Conservation (phyloP, 2,329 filamentous ascomycete genomes). For the Elsinoe arachidis region DNA sequence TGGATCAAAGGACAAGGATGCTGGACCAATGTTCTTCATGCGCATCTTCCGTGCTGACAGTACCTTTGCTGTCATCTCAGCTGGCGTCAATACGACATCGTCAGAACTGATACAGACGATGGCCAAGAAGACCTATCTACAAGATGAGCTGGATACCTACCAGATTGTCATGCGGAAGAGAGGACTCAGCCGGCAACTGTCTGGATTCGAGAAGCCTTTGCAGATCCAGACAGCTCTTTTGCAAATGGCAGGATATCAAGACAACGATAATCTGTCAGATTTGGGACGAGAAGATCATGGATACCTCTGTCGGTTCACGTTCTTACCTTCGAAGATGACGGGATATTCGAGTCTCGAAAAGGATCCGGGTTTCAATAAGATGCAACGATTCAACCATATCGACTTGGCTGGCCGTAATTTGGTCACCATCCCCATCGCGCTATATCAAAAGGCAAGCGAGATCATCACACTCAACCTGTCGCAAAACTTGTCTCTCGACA, state of each 20-base stretch:
- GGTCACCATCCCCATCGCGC: conserved; percentile 85
- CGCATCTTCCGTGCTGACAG: conserved; percentile 90
- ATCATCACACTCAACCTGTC: conserved; percentile 94
- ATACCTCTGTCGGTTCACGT: conserved; percentile 92
- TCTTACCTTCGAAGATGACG: conserved; percentile 79
- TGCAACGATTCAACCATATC: conserved; percentile 88
- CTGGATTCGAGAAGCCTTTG: conserved; percentile 69
- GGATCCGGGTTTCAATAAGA: conserved; percentile 71
- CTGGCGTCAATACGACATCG: conserved; percentile 74
- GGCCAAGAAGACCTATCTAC: conserved; percentile 86
- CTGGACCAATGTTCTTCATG: conserved; percentile 74
- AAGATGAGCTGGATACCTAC: conserved; percentile 86
- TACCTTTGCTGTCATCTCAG: conserved; percentile 86
- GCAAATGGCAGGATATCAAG: conserved; percentile 84
- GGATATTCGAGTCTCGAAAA: conserved; percentile 63
- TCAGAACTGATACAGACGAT: conserved; percentile 81
- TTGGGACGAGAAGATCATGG: conserved; percentile 95
- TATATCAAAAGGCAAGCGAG: conserved; percentile 84
- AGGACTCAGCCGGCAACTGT: conserved; percentile 74
- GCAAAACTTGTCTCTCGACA: conserved; percentile 79
- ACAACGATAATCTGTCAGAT: conserved; percentile 80
- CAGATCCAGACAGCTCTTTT: conserved; percentile 85
- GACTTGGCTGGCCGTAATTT: conserved; percentile 85
- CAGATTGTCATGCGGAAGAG: conserved; percentile 94
- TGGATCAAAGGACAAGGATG: conserved; percentile 52